A percentile compares a stretch with the other conserved stretches of the same genome.
Conservation (phyloP, 371 early-diverging fungal species). For the Mortierella sp. region DNA sequence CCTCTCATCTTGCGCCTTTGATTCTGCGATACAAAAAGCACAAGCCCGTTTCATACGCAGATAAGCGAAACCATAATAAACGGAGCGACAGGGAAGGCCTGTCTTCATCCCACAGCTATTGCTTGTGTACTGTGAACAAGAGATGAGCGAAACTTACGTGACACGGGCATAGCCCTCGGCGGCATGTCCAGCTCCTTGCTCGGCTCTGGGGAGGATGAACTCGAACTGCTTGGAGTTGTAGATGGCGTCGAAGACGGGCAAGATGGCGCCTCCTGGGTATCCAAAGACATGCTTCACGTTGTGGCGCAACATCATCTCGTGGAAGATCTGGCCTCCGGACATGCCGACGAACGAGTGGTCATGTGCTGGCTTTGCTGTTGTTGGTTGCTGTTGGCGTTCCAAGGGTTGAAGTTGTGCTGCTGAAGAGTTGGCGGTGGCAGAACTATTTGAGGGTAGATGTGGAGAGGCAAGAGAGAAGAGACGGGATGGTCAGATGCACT, state of each 20-base stretch:
- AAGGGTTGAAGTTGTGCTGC: constrained; percentile 42
- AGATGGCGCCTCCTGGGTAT: constrained; percentile 97
- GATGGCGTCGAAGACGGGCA: constrained; percentile 98
- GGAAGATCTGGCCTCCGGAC: constrained; percentile 98
- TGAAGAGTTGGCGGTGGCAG: constrained; percentile 40
- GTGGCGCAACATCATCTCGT: constrained; percentile 97
- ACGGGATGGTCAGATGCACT: background rate
- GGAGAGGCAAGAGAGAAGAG: background rate
- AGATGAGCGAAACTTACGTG: constrained; percentile 67
- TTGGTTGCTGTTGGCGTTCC: constrained; percentile 33
- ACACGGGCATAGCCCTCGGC: constrained; percentile 97
- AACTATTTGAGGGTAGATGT: constrained; percentile 7
- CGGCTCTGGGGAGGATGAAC: constrained; percentile 95
- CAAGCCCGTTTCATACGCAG: constrained; percentile 8
- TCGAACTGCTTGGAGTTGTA: constrained; percentile 95
- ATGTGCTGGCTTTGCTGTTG: constrained; percentile 52
- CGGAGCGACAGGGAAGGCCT: too few relatives aligned
- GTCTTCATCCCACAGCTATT: background rate
- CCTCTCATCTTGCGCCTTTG: background rate
- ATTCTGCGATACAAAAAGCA: constrained; percentile 8
- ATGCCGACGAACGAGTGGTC: constrained; percentile 90
- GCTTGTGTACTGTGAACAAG: background rate
- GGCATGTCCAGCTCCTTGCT: constrained; percentile 99
- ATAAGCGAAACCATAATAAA: constrained; percentile 46
- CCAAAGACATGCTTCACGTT: constrained; percentile 95